These are phyloP conservation scores for Chernovozyma sophiae-reginae DNA, from an alignment of 1,139 yeast genomes.

Conservation along the genomic window DNA sequence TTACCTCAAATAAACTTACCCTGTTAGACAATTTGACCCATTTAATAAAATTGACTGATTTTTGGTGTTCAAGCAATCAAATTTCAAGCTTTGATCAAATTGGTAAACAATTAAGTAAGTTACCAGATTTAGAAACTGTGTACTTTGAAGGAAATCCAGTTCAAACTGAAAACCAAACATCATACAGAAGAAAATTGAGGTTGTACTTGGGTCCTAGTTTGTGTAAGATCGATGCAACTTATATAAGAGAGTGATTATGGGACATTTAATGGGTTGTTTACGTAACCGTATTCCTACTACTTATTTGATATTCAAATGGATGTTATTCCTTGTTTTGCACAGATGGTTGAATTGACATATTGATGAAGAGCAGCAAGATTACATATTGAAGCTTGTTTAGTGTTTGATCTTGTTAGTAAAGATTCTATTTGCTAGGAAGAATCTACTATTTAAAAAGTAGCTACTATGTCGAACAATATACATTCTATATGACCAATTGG, in stretches of 20 bases:
- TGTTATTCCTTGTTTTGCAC: no score
- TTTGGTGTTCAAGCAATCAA: slow-evolving; percentile 87
- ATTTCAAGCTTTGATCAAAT: slow-evolving; percentile 67
- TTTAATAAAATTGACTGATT: slow-evolving; percentile 68
- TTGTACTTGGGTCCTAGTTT: slow-evolving; percentile 72
- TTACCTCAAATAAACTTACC: slow-evolving; percentile 68
- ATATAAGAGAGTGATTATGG: slow-evolving; percentile 36
- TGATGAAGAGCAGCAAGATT: no score
- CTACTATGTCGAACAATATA: no score
- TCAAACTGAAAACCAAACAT: slow-evolving; percentile 66
- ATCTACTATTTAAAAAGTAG: no score
- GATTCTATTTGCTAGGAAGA: no score
- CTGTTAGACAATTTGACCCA: slow-evolving; percentile 64
- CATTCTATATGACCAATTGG: no score
- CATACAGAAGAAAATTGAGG: slow-evolving; percentile 79
- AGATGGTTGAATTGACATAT: no score
- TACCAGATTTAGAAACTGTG: slow-evolving; percentile 75
- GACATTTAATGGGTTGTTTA: background rate
- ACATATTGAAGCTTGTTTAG: no score
- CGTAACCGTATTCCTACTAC: no score
- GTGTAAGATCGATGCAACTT: slow-evolving; percentile 88
- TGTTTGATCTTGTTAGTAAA: no score
- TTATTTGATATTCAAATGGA: no score
- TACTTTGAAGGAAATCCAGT: slow-evolving; percentile 95
- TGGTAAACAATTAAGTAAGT: slow-evolving; percentile 56